phyloP scores from a whole-genome alignment of 306 rosid genomes.

The Cucurbita ficifolia region DNA sequence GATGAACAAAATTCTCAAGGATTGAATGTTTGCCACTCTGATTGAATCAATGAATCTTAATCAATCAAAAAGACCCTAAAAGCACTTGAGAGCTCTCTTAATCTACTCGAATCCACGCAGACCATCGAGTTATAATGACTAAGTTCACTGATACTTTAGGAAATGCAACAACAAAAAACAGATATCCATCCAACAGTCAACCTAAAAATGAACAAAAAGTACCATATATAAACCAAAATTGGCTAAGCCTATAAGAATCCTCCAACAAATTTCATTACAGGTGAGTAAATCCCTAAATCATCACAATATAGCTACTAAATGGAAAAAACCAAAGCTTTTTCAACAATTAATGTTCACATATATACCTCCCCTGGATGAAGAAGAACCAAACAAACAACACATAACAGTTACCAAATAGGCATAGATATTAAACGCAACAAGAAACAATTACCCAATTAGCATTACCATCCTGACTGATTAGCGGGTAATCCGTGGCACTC shows the following conservation, averaged over 20 bases:
- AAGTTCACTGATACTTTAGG: neutral
- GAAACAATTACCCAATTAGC: conserved; percentile 22
- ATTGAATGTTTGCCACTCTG: neutral
- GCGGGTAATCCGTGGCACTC: conserved; percentile 81
- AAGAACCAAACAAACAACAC: neutral
- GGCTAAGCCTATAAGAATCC: neutral
- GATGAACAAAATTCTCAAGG: neutral
- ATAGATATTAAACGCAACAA: neutral
- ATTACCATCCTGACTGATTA: conserved; percentile 91
- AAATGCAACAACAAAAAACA: neutral
- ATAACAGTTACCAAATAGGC: neutral
- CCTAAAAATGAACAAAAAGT: neutral
- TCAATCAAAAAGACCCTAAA: neutral
- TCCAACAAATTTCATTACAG: neutral
- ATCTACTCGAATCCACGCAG: neutral
- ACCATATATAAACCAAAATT: neutral
- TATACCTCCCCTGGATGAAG: neutral
- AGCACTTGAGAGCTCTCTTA: neutral
- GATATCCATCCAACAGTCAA: neutral
- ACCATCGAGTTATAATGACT: neutral
- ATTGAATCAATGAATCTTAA: neutral
- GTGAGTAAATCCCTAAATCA: neutral
- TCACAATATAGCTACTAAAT: no score
- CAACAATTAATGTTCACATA: neutral
- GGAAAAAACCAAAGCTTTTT: neutral